A percentile compares a stretch with the other conserved stretches of the same genome.
These are phyloP conservation scores for Alternaria postmessia DNA, from an alignment of 2,329 filamentous ascomycete species.

Conservation along the genomic window DNA sequence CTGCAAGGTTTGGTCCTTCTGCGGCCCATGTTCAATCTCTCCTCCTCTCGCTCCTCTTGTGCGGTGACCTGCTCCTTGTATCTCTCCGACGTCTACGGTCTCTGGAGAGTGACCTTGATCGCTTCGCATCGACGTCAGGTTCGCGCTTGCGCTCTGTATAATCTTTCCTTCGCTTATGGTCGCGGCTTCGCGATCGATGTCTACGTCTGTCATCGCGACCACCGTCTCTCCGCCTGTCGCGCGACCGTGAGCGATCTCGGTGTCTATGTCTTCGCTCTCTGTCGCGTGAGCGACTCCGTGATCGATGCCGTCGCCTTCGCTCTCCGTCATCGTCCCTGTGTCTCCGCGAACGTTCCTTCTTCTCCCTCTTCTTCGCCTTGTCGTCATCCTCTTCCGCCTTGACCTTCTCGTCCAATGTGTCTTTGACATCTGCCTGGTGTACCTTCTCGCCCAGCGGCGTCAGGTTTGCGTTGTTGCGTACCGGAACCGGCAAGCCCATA, in stretches of 20 bases:
- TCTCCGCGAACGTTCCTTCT: constrained; percentile 36
- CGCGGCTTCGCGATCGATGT: constrained; percentile 42
- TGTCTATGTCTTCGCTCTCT: constrained; percentile 40
- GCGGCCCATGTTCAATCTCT: constrained; percentile 11
- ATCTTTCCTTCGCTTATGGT: constrained; percentile 36
- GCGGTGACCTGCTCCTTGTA: constrained; percentile 32
- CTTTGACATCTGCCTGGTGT: constrained; percentile 64
- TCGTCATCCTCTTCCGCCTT: constrained; percentile 49
- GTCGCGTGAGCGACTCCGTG: constrained; percentile 39
- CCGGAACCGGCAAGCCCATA: constrained; percentile 78
- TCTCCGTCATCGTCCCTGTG: constrained; percentile 38
- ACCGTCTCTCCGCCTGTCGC: constrained; percentile 35
- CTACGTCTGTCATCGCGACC: constrained; percentile 42
- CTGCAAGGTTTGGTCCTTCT: too few species aligned
- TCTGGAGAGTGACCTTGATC: constrained; percentile 36
- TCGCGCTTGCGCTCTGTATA: constrained; percentile 32
- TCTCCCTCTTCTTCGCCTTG: constrained; percentile 24
- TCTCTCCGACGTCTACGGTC: constrained; percentile 25
- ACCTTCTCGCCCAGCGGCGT: constrained; percentile 64
- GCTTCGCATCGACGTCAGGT: constrained; percentile 34
- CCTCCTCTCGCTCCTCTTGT: constrained; percentile 19
- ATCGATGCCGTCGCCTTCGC: constrained; percentile 34
- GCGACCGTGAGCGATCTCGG: constrained; percentile 40
- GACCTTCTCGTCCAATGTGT: constrained; percentile 60
- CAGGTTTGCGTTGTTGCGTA: constrained; percentile 70